phyloP scores from a whole-genome alignment of 805 yeast species.

The Candida stauntonica region DNA sequence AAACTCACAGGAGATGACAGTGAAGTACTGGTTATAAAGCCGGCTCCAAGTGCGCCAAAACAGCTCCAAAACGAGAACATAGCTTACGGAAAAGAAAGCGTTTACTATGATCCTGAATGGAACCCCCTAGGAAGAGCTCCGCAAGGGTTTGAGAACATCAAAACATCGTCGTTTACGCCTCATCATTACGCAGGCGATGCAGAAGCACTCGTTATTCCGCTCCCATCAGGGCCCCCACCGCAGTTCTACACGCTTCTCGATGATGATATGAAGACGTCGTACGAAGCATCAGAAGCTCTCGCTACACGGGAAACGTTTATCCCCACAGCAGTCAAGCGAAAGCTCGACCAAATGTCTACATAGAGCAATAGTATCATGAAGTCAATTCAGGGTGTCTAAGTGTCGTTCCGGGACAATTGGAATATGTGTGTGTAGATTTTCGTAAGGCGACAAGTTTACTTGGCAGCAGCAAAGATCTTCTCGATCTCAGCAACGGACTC shows the following conservation, averaged over 20 bases:
- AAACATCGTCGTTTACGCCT: not conserved
- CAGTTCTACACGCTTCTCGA: conserved; percentile 18
- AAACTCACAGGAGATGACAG: conserved; percentile 21
- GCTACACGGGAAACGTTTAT: conserved; percentile 1
- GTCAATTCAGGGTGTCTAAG: not conserved
- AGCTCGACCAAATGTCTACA: conserved; percentile 3
- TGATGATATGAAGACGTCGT: conserved; percentile 5
- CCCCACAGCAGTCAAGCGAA: conserved; percentile 12
- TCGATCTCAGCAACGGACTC: conserved; percentile 93
- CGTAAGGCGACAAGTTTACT: conserved; percentile 13
- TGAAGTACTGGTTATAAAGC: too few species aligned
- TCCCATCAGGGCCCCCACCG: conserved; percentile 26
- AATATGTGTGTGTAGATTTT: not conserved
- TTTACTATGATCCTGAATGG: conserved; percentile 63
- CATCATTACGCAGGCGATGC: conserved; percentile 14
- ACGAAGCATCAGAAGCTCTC: conserved; percentile 6
- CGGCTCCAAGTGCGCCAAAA: not conserved
- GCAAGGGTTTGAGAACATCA: conserved; percentile 13
- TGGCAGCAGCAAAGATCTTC: conserved; percentile 57
- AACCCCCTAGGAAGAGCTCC: conserved; percentile 60
- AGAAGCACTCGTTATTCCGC: conserved; percentile 26
- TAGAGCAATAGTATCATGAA: not conserved
- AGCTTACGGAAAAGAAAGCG: conserved; percentile 43
- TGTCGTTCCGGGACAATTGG: not conserved
- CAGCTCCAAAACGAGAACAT: not conserved